phyloP scores from a whole-genome alignment of 495 filamentous ascomycete species.

The Lepidopterella palustris region DNA sequence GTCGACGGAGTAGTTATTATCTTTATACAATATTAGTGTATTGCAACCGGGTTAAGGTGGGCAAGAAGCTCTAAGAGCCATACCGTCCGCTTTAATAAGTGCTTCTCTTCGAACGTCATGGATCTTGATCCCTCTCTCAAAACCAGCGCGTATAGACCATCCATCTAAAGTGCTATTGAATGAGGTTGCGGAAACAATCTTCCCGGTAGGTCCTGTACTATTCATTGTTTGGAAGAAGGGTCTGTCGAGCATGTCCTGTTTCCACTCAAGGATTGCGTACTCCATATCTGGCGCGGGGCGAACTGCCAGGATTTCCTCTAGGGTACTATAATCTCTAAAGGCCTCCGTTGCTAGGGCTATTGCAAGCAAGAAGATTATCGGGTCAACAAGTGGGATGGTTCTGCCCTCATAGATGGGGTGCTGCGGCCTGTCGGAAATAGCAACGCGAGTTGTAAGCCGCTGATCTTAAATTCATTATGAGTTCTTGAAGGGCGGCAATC shows the following conservation, averaged over 20 bases:
- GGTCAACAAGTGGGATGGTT: background rate
- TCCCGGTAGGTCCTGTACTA: conserved; percentile 19
- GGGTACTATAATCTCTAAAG: conserved; percentile 17
- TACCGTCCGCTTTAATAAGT: conserved; percentile 20
- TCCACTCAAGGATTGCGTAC: conserved; percentile 17
- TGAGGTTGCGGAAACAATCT: conserved; percentile 18
- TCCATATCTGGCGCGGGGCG: conserved; percentile 8
- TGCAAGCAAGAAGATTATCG: background rate
- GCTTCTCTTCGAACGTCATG: conserved; percentile 14
- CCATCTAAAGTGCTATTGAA: conserved; percentile 8
- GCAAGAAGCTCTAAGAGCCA: background rate
- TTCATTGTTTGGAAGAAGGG: conserved; percentile 29
- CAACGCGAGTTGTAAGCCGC: background rate
- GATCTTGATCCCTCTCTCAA: conserved; percentile 5
- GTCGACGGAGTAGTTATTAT: background rate
- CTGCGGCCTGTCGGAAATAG: background rate
- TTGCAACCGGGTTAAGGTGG: background rate
- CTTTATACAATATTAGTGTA: background rate
- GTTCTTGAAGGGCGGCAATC: background rate
- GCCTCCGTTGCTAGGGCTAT: background rate
- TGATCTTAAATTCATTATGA: background rate
- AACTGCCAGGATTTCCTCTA: conserved; percentile 25
- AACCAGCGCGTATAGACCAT: background rate
- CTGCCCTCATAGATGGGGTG: background rate
- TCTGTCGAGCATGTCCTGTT: conserved; percentile 24